Evolutionary conservation across 805 yeast species (phyloP), one percentile per base, ranked within the genome.

Genomic region (Wickerhamiella musiphila): DNA sequence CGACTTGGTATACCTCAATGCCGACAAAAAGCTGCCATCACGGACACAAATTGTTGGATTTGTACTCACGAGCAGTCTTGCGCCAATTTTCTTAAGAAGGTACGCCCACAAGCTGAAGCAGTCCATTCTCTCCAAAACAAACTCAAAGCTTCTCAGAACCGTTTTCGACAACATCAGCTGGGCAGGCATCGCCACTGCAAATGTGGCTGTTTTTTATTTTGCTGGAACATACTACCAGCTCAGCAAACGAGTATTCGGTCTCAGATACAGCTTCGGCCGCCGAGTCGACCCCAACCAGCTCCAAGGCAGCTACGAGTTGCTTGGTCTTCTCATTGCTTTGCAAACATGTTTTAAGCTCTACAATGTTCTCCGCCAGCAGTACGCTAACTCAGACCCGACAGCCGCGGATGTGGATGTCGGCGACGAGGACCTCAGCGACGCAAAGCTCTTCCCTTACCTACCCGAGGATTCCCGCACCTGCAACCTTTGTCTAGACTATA

Each of bases 141-240:
- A 18, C 20, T 32, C 13, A 10, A 33, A 35, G 10, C 9, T 26
- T 13, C 12, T 27, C 10, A 25, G 31, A 14, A 22, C 40, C 2
- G 14, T 37, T 1, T 33, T 34, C 6, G 42, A 37, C n/a, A 22
- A 30, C 10, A 27, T 39, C 25, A 36, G 46, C 10, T 43, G 49
- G 10, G 44, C 50, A 17, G 56, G 67, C 1, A 34, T 78, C 5
- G 54, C 71, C 49, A 77, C 78, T 44, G 35, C 78, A 11, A 93
- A 86, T 50, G 53, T 83, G 32, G 86, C 93, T 0, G 23, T 78
- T 0, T 86, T 86, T 50, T 86, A 86, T 53, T 69, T 84, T 46
- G 64, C 63, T 27, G 96, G 95, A 2, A 65, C 73, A 18, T 90
- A 76, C 51, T 84, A 84, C 54, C 73, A 77, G 31, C 42, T 83